Percentiles rank a stretch among this genome's conserved stretches.
phyloP scores from a whole-genome alignment of 495 filamentous ascomycete species.

The Penicillium argentinense region DNA sequence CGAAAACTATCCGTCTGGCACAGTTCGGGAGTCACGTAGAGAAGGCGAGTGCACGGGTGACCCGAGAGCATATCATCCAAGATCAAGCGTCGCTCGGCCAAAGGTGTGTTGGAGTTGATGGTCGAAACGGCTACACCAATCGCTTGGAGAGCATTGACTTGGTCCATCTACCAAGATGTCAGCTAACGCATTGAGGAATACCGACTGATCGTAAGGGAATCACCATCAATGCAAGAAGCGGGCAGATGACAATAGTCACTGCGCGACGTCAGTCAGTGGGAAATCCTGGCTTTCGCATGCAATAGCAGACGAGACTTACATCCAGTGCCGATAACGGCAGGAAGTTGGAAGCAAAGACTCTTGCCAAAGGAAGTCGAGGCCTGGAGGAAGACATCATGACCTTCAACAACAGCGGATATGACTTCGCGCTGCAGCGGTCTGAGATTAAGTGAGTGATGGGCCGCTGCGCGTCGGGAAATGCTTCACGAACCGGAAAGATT shows the following conservation, averaged over 20 bases:
- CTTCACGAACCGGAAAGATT: slow-evolving; percentile 60
- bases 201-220: slow-evolving; percentile 3
- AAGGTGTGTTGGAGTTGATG: slow-evolving; percentile 77
- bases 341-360: slow-evolving; percentile 90
- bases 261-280: slow-evolving; percentile 6
- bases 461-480: not conserved
- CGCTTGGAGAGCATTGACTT: slow-evolving; percentile 76
- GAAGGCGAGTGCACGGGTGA: slow-evolving; percentile 77
- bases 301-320: slow-evolving; percentile 51
- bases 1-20: slow-evolving; percentile 80
- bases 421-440: slow-evolving; percentile 88
- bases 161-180: slow-evolving; percentile 64
- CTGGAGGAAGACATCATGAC: slow-evolving; percentile 91
- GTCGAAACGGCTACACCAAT: slow-evolving; percentile 78
- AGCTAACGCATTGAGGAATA: not conserved
- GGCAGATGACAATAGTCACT: slow-evolving; percentile 92
- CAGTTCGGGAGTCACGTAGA: slow-evolving; percentile 93
- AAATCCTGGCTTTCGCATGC: not conserved
- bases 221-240: slow-evolving; percentile 89
- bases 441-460: slow-evolving; percentile 16
- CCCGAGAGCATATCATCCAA: slow-evolving; percentile 80
- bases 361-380: slow-evolving; percentile 97
- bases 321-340: slow-evolving; percentile 82
- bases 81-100: slow-evolving; percentile 63
- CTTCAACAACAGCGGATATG: slow-evolving; percentile 74